Conservation (phyloP, 2,329 filamentous ascomycete species). For the Myrmaecium sp. region DNA sequence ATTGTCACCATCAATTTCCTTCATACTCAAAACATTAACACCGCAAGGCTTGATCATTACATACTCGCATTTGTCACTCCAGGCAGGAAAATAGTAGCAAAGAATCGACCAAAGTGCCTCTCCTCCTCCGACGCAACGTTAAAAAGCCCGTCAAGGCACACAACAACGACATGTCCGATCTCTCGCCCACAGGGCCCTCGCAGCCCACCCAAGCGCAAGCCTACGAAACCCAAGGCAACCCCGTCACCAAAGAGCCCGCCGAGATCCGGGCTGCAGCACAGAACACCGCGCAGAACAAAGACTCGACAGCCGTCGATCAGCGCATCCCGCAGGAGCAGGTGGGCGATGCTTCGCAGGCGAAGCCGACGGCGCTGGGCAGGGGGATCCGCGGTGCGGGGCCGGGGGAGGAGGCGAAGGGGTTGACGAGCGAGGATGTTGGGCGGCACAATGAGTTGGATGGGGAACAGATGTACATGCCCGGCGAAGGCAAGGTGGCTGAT, state of each 20-base stretch:
- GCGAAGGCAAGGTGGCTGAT: slow-evolving; percentile 26
- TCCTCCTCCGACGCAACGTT: too few relatives aligned
- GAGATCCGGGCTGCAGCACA: slow-evolving; percentile 17
- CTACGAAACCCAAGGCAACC: slow-evolving; percentile 30
- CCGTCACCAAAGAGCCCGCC: slow-evolving; percentile 23
- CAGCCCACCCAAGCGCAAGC: slow-evolving; percentile 27
- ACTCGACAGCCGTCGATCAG: slow-evolving; percentile 13
- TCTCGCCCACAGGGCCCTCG: slow-evolving; percentile 23
- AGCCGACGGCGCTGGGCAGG: slow-evolving; percentile 19
- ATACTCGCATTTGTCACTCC: too few relatives aligned
- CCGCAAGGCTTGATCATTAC: too few relatives aligned
- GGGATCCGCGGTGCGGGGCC: slow-evolving; percentile 26
- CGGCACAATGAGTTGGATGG: slow-evolving; percentile 28
- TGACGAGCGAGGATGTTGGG: slow-evolving; percentile 24
- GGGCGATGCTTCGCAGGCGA: slow-evolving; percentile 15
- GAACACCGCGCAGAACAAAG: slow-evolving; percentile 17
- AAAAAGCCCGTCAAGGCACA: too few relatives aligned
- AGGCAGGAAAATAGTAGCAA: too few relatives aligned
- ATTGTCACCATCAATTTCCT: too few relatives aligned
- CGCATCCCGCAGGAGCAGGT: slow-evolving; percentile 23
- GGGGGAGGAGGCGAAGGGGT: slow-evolving; percentile 27
- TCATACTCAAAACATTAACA: too few relatives aligned
- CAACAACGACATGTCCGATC: slow-evolving; percentile 25
- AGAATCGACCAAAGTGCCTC: too few relatives aligned
- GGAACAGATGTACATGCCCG: slow-evolving; percentile 29